Base-by-base conservation (phyloP, 2,329 filamentous ascomycete genomes). In the Herpotrichia juniperi region DNA sequence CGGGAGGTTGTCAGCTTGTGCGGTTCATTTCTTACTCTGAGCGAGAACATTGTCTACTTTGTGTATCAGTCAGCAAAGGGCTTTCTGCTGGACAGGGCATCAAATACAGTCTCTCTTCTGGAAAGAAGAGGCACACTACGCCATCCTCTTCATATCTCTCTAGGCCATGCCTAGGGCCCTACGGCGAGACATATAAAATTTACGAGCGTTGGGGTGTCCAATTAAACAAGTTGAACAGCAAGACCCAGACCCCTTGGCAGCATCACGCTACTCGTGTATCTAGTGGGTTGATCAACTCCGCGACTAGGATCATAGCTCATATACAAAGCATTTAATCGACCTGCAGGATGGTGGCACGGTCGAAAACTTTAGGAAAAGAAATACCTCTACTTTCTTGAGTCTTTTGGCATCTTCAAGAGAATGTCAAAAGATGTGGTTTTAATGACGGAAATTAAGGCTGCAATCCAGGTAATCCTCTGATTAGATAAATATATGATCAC, bases 41-140 rank as follows among this genome's bases (percentile, higher is more conserved):
- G 34, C 10, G 34, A 39, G 8, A 17, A 19, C 34, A 39, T 17
- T 10, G 34, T 47, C 31, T 47, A 47, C 22, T 47, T 76, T 47
- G 64, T 78, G 1, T 74, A 79, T 50, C 71, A 76, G 46, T 78
- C 76, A 1, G 77, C 74, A 0, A 76, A 77, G 51, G 76, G 79
- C 12, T 76, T 66, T 54, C 46, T 80, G 1, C 19, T 52, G 8
- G 26, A 58, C 12, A 48, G 61, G 8, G 59, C 54, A 39, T 47
- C 45, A 3, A 12, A 51, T 9, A 30, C 52, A 10, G 59, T 77
- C 3, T 72, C 75, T 26, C 64, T 10, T 10, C 30, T 32, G 30
- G 68, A 71, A 1, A 26, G 46, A 11, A 68, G 71, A 1, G 21
- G 46, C 3, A 26, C 28, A 14, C 49, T 48, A 19, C 17, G 42